Base-by-base conservation (phyloP, 306 rosid genomes). In the Glycine latifolia region DNA sequence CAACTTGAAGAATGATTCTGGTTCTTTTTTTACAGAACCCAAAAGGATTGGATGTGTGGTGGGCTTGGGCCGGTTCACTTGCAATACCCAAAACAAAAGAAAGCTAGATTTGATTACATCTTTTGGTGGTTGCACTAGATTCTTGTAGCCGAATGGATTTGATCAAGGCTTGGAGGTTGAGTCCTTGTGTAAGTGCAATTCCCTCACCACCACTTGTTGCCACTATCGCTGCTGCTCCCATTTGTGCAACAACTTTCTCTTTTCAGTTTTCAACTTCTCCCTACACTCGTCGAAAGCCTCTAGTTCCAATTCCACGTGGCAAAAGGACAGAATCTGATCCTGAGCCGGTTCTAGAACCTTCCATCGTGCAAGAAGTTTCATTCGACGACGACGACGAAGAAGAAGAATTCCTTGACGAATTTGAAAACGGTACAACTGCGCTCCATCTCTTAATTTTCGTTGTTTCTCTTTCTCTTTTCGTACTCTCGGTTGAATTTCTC, bases 281-380 rank as follows among this genome's bases (percentile, higher is more conserved):
- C 61, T 33, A 72, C 76, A 47, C 16, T 33, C 16, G 5, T 43
- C 48, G 56, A 66, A 85, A 59, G 41, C 73, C 85, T 44, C 86
- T 17, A 5, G 2, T 81, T 44, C 81, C 79, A 46, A 11, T 46
- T 5, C 77, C 60, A 71, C 76, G 52, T 20, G 89, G 89, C 79
- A 84, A 85, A 79, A 90, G 80, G 48, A 88, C 71, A 78, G 81
- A 75, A 81, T 83, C 92, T 2, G 91, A 89, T 69, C 81, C 93
- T 0, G 88, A 87, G 44, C 92, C 92, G 12, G 43, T 90, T 79
- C 88, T 88, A 80, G 88, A 86, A 72, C 88, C 91, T 11, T 41
- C 88, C 77, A 80, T 92, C 60, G 70, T 87, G 17, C 87, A 91
- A 80, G 88, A 94, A 80, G 90, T 90, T 16, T 84, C 93, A 1